Conservation (phyloP, 2,329 filamentous ascomycete species). For the Colletotrichum melonis region DNA sequence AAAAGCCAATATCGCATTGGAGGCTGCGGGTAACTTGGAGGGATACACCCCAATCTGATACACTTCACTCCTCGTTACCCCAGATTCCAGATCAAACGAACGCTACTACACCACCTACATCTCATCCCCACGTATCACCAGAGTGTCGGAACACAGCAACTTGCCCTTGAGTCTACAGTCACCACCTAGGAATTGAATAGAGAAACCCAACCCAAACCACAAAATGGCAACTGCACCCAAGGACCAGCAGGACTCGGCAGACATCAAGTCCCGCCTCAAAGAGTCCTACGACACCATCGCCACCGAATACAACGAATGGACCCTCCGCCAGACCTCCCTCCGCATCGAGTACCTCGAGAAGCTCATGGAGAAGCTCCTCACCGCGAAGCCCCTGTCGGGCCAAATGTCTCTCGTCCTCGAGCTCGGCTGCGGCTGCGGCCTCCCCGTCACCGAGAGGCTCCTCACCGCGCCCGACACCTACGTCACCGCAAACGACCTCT, state of each 20-base stretch:
- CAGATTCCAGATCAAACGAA: background rate
- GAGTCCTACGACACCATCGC: constrained; percentile 54
- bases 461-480: constrained; percentile 40
- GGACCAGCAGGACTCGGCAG: background rate
- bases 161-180: background rate
- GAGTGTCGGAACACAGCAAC: background rate
- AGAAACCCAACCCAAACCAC: background rate
- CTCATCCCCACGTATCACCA: background rate
- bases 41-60: background rate
- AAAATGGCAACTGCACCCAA: constrained; percentile 13
- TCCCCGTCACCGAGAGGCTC: constrained; percentile 49
- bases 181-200: too few species aligned
- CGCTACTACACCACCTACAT: background rate
- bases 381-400: constrained; percentile 14
- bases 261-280: constrained; percentile 53
- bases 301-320: constrained; percentile 53
- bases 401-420: constrained; percentile 47
- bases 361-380: constrained; percentile 43
- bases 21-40: background rate
- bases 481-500: constrained; percentile 55
- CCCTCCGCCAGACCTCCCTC: constrained; percentile 43
- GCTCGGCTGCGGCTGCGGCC: constrained; percentile 54
- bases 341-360: constrained; percentile 48
- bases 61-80: background rate
- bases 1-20: background rate